phyloP scores from a whole-genome alignment of 169 alveolate genomes.

The Eimeria maxima region DNA sequence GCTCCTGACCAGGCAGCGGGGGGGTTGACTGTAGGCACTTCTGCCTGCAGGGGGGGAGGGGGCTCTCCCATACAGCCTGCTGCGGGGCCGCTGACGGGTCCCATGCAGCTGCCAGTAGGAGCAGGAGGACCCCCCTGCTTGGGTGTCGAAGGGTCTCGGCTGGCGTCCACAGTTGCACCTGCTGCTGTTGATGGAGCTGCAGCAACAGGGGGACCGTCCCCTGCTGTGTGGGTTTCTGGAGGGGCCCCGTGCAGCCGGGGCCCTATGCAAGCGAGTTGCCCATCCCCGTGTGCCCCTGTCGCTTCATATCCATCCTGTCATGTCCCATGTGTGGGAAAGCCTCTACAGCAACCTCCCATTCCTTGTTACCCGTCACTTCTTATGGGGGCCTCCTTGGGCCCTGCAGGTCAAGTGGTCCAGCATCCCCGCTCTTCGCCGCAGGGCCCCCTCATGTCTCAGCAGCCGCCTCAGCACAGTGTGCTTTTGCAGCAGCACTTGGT shows the following conservation, averaged over 20 bases:
- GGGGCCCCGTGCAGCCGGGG: constrained; percentile 37
- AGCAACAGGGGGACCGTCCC: constrained; percentile 8
- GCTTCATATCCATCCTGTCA: constrained; percentile 8
- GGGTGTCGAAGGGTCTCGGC: constrained; percentile 31
- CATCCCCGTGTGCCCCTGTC: constrained; percentile 25
- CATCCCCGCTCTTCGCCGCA: constrained; percentile 19
- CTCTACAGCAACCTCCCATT: constrained; percentile 5
- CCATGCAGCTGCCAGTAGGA: constrained; percentile 29
- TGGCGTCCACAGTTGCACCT: neutral
- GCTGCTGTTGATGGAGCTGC: neutral
- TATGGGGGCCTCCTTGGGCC: constrained; percentile 37
- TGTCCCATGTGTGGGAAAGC: constrained; percentile 4
- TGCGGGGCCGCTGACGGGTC: neutral
- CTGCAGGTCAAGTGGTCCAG: constrained; percentile 45
- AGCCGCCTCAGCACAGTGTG: constrained; percentile 31
- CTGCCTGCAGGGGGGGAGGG: constrained; percentile 13
- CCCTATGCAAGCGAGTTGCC: constrained; percentile 4
- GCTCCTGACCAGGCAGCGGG: constrained; percentile 18
- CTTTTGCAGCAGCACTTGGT: constrained; percentile 38
- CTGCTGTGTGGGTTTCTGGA: constrained; percentile 37
- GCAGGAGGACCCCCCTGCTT: constrained; percentile 17
- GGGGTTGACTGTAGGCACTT: neutral
- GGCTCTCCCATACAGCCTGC: constrained; percentile 21
- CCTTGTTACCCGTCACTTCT: constrained; percentile 14
- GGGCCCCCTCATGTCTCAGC: constrained; percentile 41